These are phyloP conservation scores for Lipomyces chichibuensis DNA, from an alignment of 805 yeast species.

Conservation along the genomic window DNA sequence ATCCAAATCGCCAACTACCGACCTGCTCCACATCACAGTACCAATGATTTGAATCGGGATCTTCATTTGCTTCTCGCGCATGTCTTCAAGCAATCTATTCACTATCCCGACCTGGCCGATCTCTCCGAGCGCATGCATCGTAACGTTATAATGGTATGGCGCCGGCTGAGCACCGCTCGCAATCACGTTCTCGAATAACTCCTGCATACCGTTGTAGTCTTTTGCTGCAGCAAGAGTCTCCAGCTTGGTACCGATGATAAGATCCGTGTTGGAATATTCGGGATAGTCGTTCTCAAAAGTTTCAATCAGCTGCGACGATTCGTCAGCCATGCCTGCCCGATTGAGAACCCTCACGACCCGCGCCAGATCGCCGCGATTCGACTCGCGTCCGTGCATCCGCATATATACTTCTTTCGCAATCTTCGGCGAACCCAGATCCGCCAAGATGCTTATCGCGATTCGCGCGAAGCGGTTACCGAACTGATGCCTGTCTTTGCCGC, in stretches of 20 bases:
- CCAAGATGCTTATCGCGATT: slow-evolving; percentile 12
- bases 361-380: slow-evolving; percentile 16
- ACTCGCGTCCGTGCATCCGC: slow-evolving; percentile 5
- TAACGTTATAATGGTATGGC: slow-evolving; percentile 22
- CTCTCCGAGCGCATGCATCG: slow-evolving; percentile 29
- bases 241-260: slow-evolving; percentile 17
- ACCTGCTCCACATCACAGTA: slow-evolving; percentile 24
- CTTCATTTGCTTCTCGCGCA: slow-evolving; percentile 11
- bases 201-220: slow-evolving; percentile 25
- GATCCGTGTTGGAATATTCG: not conserved
- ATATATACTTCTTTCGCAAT: slow-evolving; percentile 14
- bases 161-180: slow-evolving; percentile 14
- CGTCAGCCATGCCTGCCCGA: not conserved
- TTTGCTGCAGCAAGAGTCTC: slow-evolving; percentile 19
- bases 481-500: not conserved
- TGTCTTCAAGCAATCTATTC: slow-evolving; percentile 19
- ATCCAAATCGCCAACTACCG: slow-evolving; percentile 21
- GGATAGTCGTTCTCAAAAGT: slow-evolving; percentile 9
- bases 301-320: slow-evolving; percentile 14
- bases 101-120: slow-evolving; percentile 25
- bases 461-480: slow-evolving; percentile 24
- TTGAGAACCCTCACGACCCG: slow-evolving; percentile 9
- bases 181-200: slow-evolving; percentile 23
- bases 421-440: slow-evolving; percentile 14
- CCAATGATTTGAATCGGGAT: slow-evolving; percentile 9